Evolutionary conservation across 805 yeast genomes (phyloP), one percentile per base, ranked within the genome.

Genomic region (Saccharomycopsis synnaedendra): DNA sequence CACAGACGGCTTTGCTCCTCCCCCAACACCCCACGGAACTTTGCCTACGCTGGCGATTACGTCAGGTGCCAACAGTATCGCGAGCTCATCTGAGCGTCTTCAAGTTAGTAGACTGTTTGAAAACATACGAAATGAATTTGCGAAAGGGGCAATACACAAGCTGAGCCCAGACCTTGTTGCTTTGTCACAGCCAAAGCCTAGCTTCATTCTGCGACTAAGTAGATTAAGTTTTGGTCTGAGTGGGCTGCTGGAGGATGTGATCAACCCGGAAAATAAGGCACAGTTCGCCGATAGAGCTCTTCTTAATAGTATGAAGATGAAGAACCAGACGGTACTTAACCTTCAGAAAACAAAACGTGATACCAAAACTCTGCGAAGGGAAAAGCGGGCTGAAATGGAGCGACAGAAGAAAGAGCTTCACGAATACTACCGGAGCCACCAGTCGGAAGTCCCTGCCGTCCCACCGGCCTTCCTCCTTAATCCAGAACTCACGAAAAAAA

Each of bases 391-490:
- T 7, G 37, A 39, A 4, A 5, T 41, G 11, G 44, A 48, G 34
- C 10, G 19, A 8, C 51, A 48, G 32, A n/a, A 34, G n/a, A 3
- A 34, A 29, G 27, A 33, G 19, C 34, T 50, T 6, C 32, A 47
- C n/a, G 51, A 47, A 32, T 46, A 29, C 31, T 47, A 50, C 8
- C 5, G 43, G 11, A 43, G 29, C 11, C 35, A 27, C 28, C 28
- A 28, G 30, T 11, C 41, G 8, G 44, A 41, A 7, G 27, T 43
- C 5, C 54, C 52, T 5, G 32, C 28, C 10, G 48, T 51, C 11
- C 54, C 54, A 3, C 54, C 54, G 9, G 53, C 54, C 3, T 51
- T 51, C 39, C 39, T 51, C 19, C 34, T 51, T 6, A 40, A 49
- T 30, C 44, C 47, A 11, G 38, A 39, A 4, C 33, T 42, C 7